Conservation (phyloP, 2,329 filamentous ascomycete species). For the Trichoderma atrobrunneum region DNA sequence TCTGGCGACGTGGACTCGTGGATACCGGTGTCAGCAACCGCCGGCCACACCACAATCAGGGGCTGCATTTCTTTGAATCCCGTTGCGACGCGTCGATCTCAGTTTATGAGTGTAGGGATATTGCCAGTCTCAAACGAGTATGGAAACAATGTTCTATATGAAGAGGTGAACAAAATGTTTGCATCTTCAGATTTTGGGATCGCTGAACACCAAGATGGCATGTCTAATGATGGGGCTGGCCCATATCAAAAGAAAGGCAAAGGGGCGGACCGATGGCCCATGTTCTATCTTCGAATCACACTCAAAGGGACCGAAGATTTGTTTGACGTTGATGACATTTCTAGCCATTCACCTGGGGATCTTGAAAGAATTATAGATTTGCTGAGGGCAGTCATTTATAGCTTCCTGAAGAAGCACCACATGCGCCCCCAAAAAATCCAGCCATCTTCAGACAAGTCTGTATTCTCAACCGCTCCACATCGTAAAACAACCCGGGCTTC, state of each 20-base stretch:
- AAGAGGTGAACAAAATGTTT: constrained; percentile 77
- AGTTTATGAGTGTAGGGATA: constrained; percentile 80
- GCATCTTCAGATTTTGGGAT: constrained; percentile 72
- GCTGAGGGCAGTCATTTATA: constrained; percentile 63
- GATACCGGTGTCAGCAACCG: constrained; percentile 68
- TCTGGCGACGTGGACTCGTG: constrained; percentile 55
- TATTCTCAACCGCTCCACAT: constrained; percentile 27
- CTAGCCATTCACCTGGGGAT: constrained; percentile 46
- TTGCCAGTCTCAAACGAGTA: constrained; percentile 57
- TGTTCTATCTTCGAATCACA: constrained; percentile 76
- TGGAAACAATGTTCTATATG: constrained; percentile 66
- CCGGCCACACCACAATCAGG: constrained; percentile 57
- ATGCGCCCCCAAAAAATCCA: constrained; percentile 54
- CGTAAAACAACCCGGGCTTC: constrained; percentile 22
- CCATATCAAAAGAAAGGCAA: constrained; percentile 51
- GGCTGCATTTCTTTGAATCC: constrained; percentile 72
- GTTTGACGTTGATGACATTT: constrained; percentile 36
- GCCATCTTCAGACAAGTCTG: constrained; percentile 24
- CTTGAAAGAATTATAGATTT: constrained; percentile 57
- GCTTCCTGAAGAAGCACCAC: constrained; percentile 73
- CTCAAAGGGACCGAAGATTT: constrained; percentile 31
- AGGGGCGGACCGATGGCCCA: constrained; percentile 77
- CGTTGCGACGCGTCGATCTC: constrained; percentile 66
- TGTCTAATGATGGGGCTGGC: constrained; percentile 25
- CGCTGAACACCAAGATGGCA: constrained; percentile 44